Base-by-base conservation (phyloP, 305 asterid species). In the Ruellia speciosa region DNA sequence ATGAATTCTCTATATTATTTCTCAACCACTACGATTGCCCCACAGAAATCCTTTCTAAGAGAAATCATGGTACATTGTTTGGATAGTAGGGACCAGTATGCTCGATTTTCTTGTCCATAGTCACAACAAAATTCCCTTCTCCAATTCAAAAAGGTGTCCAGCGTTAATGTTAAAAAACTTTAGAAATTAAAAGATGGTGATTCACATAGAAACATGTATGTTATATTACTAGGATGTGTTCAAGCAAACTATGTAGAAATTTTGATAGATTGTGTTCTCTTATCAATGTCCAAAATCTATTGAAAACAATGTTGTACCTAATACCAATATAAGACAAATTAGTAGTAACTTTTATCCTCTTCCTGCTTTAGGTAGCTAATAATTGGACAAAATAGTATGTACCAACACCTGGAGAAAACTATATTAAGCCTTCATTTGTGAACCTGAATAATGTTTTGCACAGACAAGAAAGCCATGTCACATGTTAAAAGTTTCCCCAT, bases 151-250 rank as follows among this genome's bases (percentile, higher is more conserved):
- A 33, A 33, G 8, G 37, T 33, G 4, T 33, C 35, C 12, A 17
- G 49, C 7, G 9, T 54, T 49, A 35, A 33, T 61, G 28, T 51
- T 50, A 18, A 60, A 60, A 18, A 34, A 17, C 34, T 46, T 37
- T 34, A 15, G 1, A 43, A 14, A 47, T 2, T 47, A 45, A 19
- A 43, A 43, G 34, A 58, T 18, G 19, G 19, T 19, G n/a, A 40
- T 16, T 37, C 20, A 24, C 31, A 41, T 11, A 46, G 14, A 43
- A 13, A 17, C 19, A 19, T 16, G 18, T 17, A 18, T 18, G 13
- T 18, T n/a, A 19, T 17, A 8, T 20, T 24, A 24, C 31, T 24
- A 24, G n/a, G 20, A 46, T 19, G 18, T 18, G 10, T 4, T 2
- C 11, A 49, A 6, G 1, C 33, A 49, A 19, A 49, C n/a, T 2